Evolutionary conservation across 2,329 filamentous ascomycete species (phyloP), one percentile per base, ranked within the genome.

Genomic region (Neurospora sp.): DNA sequence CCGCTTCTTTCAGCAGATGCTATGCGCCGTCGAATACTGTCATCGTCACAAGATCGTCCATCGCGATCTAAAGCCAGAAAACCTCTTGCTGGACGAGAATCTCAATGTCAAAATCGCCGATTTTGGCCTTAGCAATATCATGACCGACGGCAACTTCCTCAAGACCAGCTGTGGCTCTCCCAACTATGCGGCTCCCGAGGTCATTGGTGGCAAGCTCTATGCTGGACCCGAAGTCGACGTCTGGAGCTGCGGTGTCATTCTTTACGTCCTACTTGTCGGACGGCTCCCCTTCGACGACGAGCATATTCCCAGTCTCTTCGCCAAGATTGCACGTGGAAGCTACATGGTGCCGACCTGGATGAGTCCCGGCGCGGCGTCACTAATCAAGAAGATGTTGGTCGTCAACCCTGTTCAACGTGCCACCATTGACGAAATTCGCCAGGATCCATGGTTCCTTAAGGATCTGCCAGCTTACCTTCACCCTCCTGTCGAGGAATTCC

Each of bases 81-180:
- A 99, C 78, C 83, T 99, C 67, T 87, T 99, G 62, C 89, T 99
- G 68, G 96, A 99, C 81, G 93, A 96, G 74, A 91, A 96, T 71
- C 90, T 97, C 78, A 97, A 99, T 77, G 95, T 99, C 81, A 99
- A 99, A 84, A 99, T 99, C 82, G 96, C 96, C 76, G 96, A 99
- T 81, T 99, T 99, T 76, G 96, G 96, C 70, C 85, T 99, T 70
- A 98, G 95, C 84, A 99, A 99, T 79, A 99, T 99, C 82, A 99
- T 99, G 96, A 98, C 96, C 0, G 96, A 99, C 79, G 96, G 96
- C 36, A 99, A 99, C 79, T 99, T 99, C 79, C 87, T 99, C 77
- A 98, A 97, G 83, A 99, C 96, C 1, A 98, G 94, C 79, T 99
- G 96, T 77, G 96, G 96, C 68, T 98, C 95, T 78, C 96, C 96